phyloP scores from a whole-genome alignment of 495 filamentous ascomycete genomes.

The Amorphotheca resinae region DNA sequence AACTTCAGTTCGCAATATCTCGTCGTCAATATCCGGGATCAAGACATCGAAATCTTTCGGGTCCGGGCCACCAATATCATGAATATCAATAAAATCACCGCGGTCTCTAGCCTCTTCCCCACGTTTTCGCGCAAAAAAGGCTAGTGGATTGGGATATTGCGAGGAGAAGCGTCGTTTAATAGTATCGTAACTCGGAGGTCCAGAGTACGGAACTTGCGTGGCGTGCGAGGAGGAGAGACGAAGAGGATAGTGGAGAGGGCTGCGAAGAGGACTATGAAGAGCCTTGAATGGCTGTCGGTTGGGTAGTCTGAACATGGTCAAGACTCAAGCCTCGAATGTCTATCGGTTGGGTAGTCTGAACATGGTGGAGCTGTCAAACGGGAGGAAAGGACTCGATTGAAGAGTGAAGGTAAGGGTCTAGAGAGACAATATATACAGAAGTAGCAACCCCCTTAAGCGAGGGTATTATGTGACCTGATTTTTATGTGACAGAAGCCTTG shows the following conservation, averaged over 20 bases:
- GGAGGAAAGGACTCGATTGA: no score
- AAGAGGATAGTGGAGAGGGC: neutral
- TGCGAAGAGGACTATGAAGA: neutral
- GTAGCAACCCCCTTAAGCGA: no score
- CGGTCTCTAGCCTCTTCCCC: neutral
- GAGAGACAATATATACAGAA: no score
- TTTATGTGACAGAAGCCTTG: no score
- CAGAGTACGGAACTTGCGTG: neutral
- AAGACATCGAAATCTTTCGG: slow-evolving; percentile 1
- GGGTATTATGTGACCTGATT: no score
- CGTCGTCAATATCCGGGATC: neutral
- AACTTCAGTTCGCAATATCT: neutral
- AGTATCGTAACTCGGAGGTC: neutral
- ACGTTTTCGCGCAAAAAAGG: neutral
- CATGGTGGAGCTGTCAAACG: neutral
- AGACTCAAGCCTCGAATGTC: neutral
- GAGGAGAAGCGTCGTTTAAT: neutral
- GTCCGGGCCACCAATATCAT: neutral
- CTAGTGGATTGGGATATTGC: neutral
- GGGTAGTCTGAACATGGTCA: neutral
- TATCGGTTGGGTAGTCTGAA: neutral
- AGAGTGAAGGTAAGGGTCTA: no score
- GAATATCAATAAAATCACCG: neutral
- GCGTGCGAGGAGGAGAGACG: neutral
- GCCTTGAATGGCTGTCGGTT: neutral